phyloP scores from a whole-genome alignment of 768 basidiomycete species.

The Candolleomyces eurysporus region DNA sequence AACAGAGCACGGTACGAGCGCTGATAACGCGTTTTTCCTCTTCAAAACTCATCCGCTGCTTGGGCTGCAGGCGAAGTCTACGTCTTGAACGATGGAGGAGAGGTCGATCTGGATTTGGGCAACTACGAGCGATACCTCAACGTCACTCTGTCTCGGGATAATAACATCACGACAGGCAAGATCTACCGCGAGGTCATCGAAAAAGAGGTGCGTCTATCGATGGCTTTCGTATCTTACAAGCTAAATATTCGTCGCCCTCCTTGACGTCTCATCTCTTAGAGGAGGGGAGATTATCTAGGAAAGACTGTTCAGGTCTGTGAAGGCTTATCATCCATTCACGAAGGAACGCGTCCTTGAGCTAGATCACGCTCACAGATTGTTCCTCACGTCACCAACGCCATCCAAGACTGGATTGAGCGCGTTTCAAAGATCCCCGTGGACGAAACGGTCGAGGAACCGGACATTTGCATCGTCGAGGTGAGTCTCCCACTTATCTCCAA shows the following conservation, averaged over 20 bases:
- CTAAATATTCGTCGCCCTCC: neutral
- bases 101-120: conserved; percentile 96
- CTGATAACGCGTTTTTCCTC: neutral
- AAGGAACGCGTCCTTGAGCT: neutral
- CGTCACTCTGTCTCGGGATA: conserved; percentile 89
- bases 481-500: neutral
- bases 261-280: conserved; percentile 34
- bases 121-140: conserved; percentile 99
- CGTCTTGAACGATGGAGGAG: conserved; percentile 96
- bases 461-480: conserved; percentile 97
- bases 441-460: conserved; percentile 88
- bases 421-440: conserved; percentile 94
- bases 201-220: conserved; percentile 73
- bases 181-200: conserved; percentile 97
- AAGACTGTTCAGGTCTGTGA: conserved; percentile 87
- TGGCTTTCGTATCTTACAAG: neutral
- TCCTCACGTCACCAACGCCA: conserved; percentile 93
- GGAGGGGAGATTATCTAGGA: conserved; percentile 87
- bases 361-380: conserved; percentile 59
- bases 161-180: conserved; percentile 99
- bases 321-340: neutral
- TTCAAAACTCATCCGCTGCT: neutral
- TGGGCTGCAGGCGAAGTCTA: conserved; percentile 81
- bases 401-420: conserved; percentile 98
- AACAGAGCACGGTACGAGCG: conserved; percentile 86